Percentiles rank a stretch among this genome's conserved stretches.
These are phyloP conservation scores for Candida yuanshanica DNA, from an alignment of 805 yeast species.

Conservation along the genomic window DNA sequence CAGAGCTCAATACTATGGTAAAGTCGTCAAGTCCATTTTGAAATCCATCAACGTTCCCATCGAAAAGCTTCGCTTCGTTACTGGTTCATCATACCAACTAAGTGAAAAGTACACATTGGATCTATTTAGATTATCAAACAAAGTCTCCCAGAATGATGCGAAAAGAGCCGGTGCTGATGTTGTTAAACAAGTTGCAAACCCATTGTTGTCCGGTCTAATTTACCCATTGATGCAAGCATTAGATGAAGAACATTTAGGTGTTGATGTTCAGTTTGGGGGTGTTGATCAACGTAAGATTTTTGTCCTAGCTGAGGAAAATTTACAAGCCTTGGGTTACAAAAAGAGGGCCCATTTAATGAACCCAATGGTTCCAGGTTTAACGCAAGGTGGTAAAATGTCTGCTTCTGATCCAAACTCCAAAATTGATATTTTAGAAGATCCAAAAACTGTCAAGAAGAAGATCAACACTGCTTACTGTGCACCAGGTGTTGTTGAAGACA, in stretches of 20 bases:
- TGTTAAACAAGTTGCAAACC: slow-evolving; percentile 94
- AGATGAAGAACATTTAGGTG: slow-evolving; percentile 85
- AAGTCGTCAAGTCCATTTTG: slow-evolving; percentile 77
- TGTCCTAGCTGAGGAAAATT: slow-evolving; percentile 92
- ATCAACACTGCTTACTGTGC: slow-evolving; percentile 90
- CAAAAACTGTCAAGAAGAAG: slow-evolving; percentile 84
- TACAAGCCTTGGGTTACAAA: slow-evolving; percentile 83
- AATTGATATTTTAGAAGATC: slow-evolving; percentile 87
- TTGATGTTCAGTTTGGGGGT: slow-evolving; percentile 97
- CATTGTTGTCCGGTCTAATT: slow-evolving; percentile 86
- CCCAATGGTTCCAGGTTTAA: slow-evolving; percentile 96
- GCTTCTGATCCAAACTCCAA: slow-evolving; percentile 98
- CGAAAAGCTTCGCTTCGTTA: slow-evolving; percentile 75
- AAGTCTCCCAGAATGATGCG: slow-evolving; percentile 91
- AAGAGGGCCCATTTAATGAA: slow-evolving; percentile 99
- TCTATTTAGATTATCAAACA: slow-evolving; percentile 76
- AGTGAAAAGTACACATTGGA: slow-evolving; percentile 79
- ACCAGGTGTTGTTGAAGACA: slow-evolving; percentile 87
- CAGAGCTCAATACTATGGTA: slow-evolving; percentile 89
- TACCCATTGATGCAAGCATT: slow-evolving; percentile 99
- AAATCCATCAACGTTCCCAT: slow-evolving; percentile 86
- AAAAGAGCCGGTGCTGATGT: slow-evolving; percentile 99
- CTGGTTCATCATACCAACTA: slow-evolving; percentile 89
- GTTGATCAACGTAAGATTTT: slow-evolving; percentile 98
- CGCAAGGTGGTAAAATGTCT: slow-evolving; percentile 98